A percentile compares a stretch with the other conserved stretches of the same genome.
Evolutionary conservation across 2,329 filamentous ascomycete species (phyloP).

Genomic region (Penicillium oxalicum): DNA sequence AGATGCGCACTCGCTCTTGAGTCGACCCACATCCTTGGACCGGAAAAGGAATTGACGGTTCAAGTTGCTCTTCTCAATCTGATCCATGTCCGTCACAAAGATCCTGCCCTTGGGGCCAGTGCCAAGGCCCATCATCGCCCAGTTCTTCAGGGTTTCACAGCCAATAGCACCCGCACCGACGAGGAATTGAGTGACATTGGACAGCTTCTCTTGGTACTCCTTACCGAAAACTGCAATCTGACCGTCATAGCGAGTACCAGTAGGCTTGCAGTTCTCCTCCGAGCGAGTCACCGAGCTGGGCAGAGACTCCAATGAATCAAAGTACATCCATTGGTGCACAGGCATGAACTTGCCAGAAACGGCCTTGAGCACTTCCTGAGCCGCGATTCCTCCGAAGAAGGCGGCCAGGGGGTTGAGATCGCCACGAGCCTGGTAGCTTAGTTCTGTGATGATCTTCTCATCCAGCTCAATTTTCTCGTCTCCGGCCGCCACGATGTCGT

Average conservation of each 20-base stretch:
- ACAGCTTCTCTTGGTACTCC: conserved; percentile 89
- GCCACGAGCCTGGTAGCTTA: conserved; percentile 89
- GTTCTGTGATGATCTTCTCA: conserved; percentile 84
- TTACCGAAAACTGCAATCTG: conserved; percentile 94
- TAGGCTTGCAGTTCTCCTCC: conserved; percentile 81
- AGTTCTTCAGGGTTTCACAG: conserved; percentile 99
- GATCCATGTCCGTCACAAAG: conserved; percentile 93
- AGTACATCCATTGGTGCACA: conserved; percentile 94
- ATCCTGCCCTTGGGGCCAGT: conserved; percentile 85
- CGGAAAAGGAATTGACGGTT: conserved; percentile 97
- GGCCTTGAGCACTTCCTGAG: conserved; percentile 92
- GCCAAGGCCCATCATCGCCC: conserved; percentile 96
- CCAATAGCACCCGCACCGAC: conserved; percentile 96
- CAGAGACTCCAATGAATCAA: conserved; percentile 94
- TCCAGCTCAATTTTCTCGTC: conserved; percentile 77
- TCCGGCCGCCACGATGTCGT: conserved; percentile 59
- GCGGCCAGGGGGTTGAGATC: conserved; percentile 90
- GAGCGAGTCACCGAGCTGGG: conserved; percentile 68
- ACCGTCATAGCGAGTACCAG: conserved; percentile 83
- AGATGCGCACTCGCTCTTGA: conserved; percentile 95
- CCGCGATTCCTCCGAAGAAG: conserved; percentile 87
- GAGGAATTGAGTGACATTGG: conserved; percentile 85
- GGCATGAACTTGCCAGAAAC: conserved; percentile 97
- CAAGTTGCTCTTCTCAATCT: conserved; percentile 97
- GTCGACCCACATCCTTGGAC: conserved; percentile 82